These are phyloP conservation scores for Herpetomonas tarakana DNA, from an alignment of 208 protist species.

Conservation along the genomic window DNA sequence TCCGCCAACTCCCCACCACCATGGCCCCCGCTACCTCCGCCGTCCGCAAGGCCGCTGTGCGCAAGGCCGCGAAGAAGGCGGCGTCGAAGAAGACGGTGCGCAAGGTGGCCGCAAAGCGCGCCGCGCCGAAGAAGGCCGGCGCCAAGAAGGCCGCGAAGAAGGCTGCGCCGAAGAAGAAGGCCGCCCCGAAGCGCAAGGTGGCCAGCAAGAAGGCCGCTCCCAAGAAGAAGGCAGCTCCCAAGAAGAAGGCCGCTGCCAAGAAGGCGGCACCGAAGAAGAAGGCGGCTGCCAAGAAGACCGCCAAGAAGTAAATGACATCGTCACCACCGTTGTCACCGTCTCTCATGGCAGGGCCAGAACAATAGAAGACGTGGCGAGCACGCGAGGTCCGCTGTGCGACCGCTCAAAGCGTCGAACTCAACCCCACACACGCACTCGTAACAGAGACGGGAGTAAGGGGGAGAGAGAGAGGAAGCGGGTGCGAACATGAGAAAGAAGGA, in stretches of 20 bases:
- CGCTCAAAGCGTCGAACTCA: too few species aligned
- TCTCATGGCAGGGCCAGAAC: too few species aligned
- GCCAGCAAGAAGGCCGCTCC: constrained; percentile 4
- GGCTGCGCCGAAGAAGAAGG: constrained; percentile 16
- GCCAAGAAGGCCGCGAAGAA: constrained; percentile 15
- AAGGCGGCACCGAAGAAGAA: constrained; percentile 16
- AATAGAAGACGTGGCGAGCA: too few species aligned
- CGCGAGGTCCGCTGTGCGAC: too few species aligned
- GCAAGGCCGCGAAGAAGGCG: constrained; percentile 26
- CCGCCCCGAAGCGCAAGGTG: not conserved
- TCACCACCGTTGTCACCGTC: too few species aligned
- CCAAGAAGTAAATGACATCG: constrained; percentile 1
- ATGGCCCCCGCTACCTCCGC: constrained; percentile 17
- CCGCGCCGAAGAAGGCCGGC: constrained; percentile 9
- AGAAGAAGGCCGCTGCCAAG: constrained; percentile 18
- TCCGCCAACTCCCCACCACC: too few species aligned
- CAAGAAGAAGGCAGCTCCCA: constrained; percentile 11
- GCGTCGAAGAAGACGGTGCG: constrained; percentile 7
- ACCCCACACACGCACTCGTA: too few species aligned
- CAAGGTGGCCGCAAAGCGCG: constrained; percentile 2
- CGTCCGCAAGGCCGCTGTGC: constrained; percentile 22
- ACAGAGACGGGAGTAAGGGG: too few species aligned
- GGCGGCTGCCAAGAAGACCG: constrained; percentile 14
- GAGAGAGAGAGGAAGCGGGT: too few species aligned
- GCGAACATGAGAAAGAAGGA: too few species aligned